Conservation (phyloP, 805 yeast genomes). For the Nakazawaea populi region DNA sequence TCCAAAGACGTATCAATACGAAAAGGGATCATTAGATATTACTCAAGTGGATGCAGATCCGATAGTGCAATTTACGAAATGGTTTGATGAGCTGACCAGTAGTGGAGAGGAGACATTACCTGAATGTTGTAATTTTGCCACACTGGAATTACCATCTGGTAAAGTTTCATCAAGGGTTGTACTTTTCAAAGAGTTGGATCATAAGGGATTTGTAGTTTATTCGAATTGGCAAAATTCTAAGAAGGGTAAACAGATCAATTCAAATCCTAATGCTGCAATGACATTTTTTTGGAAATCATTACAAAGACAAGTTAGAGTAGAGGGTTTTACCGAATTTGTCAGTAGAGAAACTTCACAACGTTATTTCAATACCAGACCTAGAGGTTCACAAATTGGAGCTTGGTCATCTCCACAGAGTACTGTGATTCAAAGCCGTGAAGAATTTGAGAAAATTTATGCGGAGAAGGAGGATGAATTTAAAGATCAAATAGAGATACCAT, state of each 20-base stretch:
- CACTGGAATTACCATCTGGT: conserved; percentile 88
- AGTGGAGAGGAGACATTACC: conserved; percentile 56
- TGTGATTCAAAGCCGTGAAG: conserved; percentile 50
- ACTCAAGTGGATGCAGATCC: conserved; percentile 54
- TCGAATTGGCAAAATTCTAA: conserved; percentile 86
- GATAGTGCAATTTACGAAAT: conserved; percentile 67
- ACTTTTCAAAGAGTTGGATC: conserved; percentile 83
- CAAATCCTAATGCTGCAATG: conserved; percentile 77
- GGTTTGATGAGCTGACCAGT: conserved; percentile 77
- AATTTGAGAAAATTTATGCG: conserved; percentile 49
- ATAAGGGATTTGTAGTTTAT: conserved; percentile 76
- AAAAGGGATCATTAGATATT: conserved; percentile 54
- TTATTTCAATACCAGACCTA: conserved; percentile 83
- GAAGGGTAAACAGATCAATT: conserved; percentile 62
- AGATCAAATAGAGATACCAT: conserved; percentile 66
- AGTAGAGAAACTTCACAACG: conserved; percentile 66
- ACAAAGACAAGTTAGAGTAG: conserved; percentile 91
- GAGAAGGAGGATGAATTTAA: conserved; percentile 52
- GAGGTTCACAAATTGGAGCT: conserved; percentile 92
- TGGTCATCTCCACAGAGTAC: conserved; percentile 92
- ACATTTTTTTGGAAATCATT: conserved; percentile 88
- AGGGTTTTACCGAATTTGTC: conserved; percentile 75
- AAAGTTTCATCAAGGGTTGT: conserved; percentile 81
- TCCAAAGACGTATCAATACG: conserved; percentile 85
- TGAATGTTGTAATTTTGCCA: conserved; percentile 82